Percentiles rank a stretch among this genome's conserved stretches.
Evolutionary conservation across 495 filamentous ascomycete species (phyloP).

Genomic region (Penicillium riverlandense): DNA sequence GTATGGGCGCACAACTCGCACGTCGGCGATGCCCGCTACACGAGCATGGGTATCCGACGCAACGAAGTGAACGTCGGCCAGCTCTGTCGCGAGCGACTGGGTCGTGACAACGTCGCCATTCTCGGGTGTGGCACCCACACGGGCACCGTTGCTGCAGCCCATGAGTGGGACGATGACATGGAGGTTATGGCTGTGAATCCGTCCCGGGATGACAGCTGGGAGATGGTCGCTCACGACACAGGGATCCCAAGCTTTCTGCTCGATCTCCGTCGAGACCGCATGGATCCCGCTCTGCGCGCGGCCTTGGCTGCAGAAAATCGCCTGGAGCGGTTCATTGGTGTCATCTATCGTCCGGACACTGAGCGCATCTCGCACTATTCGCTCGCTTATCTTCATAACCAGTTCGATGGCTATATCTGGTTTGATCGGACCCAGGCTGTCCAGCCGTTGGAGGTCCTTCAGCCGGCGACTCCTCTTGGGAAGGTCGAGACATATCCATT

Average conservation of each 20-base stretch:
- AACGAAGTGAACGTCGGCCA: constrained; percentile 52
- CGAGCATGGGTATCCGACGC: constrained; percentile 43
- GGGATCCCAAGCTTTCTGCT: constrained; percentile 39
- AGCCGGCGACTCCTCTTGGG: constrained; percentile 39
- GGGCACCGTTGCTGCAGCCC: constrained; percentile 50
- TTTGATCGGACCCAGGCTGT: constrained; percentile 49
- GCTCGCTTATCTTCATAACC: constrained; percentile 42
- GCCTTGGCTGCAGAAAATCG: constrained; percentile 33
- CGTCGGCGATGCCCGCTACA: constrained; percentile 50
- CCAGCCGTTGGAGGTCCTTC: constrained; percentile 41
- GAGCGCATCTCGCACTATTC: constrained; percentile 51
- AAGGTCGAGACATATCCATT: constrained; percentile 53
- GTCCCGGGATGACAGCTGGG: constrained; percentile 37
- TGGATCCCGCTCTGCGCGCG: constrained; percentile 27
- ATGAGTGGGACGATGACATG: constrained; percentile 52
- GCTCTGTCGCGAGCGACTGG: constrained; percentile 44
- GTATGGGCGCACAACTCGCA: constrained; percentile 59
- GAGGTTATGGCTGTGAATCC: constrained; percentile 42
- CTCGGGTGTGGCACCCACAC: constrained; percentile 47
- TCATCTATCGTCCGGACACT: constrained; percentile 51
- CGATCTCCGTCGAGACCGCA: constrained; percentile 36
- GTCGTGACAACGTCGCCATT: constrained; percentile 39
- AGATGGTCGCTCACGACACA: constrained; percentile 37
- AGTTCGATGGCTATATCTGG: constrained; percentile 52
- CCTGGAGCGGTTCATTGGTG: constrained; percentile 51